Conservation (phyloP, 2,329 filamentous ascomycete genomes). For the Hansfordia pulvinata region DNA sequence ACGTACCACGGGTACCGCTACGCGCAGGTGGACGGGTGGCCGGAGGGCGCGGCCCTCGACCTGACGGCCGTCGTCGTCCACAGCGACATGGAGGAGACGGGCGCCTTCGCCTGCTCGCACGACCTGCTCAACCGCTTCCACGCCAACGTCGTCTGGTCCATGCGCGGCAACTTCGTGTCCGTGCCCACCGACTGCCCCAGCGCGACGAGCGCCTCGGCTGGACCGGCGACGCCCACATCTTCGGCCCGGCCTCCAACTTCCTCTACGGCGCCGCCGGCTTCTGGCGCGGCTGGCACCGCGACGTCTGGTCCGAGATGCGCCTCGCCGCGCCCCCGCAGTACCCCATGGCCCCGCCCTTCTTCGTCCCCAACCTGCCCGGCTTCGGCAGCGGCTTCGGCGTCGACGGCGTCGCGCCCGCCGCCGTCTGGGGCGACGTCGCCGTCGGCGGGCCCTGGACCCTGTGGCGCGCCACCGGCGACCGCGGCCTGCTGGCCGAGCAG, state of each 20-base stretch:
- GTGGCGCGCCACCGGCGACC: slow-evolving; percentile 24
- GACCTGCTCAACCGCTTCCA: slow-evolving; percentile 37
- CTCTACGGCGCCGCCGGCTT: slow-evolving; percentile 26
- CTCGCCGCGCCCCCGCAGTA: slow-evolving; percentile 4
- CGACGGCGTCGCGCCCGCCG: too few species aligned
- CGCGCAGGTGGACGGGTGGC: slow-evolving; percentile 28
- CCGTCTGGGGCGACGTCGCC: slow-evolving; percentile 28
- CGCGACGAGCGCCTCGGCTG: slow-evolving; percentile 35
- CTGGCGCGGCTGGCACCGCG: slow-evolving; percentile 21
- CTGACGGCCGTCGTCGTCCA: slow-evolving; percentile 29
- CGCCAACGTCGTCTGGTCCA: slow-evolving; percentile 39
- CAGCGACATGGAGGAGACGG: slow-evolving; percentile 35
- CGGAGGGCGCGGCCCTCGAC: slow-evolving; percentile 9
- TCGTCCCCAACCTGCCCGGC: slow-evolving; percentile 14
- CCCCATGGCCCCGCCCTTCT: slow-evolving; percentile 12
- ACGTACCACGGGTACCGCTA: slow-evolving; percentile 39
- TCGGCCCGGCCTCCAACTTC: slow-evolving; percentile 26
- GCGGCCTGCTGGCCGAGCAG: slow-evolving; percentile 20
- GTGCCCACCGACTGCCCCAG: slow-evolving; percentile 38
- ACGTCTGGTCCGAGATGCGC: slow-evolving; percentile 16
- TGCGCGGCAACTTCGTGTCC: slow-evolving; percentile 43
- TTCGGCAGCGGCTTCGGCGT: slow-evolving; percentile 7
- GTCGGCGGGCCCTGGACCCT: slow-evolving; percentile 26
- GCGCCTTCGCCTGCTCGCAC: slow-evolving; percentile 38
- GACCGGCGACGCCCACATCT: slow-evolving; percentile 32